Percentiles rank a stretch among this genome's conserved stretches.
These are phyloP conservation scores for Talaromyces amestolkiae DNA, from an alignment of 2,329 filamentous ascomycete genomes.

Conservation along the genomic window DNA sequence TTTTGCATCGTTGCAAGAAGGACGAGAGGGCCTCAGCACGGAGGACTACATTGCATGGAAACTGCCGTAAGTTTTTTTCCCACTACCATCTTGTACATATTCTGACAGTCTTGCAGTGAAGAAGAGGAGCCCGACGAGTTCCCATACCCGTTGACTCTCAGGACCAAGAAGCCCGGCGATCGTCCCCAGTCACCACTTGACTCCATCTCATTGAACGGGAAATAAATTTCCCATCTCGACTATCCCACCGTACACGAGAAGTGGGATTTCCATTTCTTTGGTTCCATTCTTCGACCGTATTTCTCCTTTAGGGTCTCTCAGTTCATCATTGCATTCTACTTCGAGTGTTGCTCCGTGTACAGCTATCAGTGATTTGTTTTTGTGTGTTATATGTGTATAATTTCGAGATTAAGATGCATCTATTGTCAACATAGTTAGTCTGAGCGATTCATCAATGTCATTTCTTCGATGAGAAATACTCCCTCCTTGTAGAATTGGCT, in stretches of 20 bases:
- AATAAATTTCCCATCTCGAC: background rate
- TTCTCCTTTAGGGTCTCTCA: background rate
- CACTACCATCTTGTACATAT: slow-evolving; percentile 29
- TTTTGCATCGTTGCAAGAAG: slow-evolving; percentile 94
- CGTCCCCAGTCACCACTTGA: slow-evolving; percentile 39
- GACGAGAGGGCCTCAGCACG: slow-evolving; percentile 85
- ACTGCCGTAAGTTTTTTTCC: slow-evolving; percentile 68
- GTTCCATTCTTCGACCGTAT: background rate
- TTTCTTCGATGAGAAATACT: background rate
- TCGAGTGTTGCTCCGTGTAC: slow-evolving; percentile 7
- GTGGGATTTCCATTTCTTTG: background rate
- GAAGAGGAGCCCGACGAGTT: slow-evolving; percentile 87
- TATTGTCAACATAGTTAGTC: slow-evolving; percentile 14
- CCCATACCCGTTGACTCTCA: slow-evolving; percentile 66
- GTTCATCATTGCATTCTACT: slow-evolving; percentile 5
- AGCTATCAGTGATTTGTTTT: slow-evolving; percentile 12
- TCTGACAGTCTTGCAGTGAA: slow-evolving; percentile 56
- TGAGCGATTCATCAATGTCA: slow-evolving; percentile 3
- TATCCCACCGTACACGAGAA: background rate
- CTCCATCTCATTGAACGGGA: slow-evolving; percentile 34
- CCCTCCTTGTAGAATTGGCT: no score
- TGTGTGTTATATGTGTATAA: slow-evolving; percentile 2
- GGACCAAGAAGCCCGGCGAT: slow-evolving; percentile 45
- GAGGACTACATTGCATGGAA: slow-evolving; percentile 99
- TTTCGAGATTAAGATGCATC: slow-evolving; percentile 14